Conservation (phyloP, 805 yeast genomes). For the Barnettozyma californica region DNA sequence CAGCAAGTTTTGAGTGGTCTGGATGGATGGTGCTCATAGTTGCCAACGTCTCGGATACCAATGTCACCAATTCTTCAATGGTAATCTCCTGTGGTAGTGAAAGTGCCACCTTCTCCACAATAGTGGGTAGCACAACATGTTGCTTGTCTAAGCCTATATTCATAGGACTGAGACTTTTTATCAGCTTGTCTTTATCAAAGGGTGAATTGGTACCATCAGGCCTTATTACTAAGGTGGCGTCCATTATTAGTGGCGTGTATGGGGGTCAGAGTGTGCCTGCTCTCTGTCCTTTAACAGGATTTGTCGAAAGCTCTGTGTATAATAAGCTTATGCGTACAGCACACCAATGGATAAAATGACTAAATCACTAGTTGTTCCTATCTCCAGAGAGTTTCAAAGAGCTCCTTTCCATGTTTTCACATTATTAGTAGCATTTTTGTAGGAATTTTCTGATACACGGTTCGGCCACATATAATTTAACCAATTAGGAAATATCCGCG, state of each 20-base stretch:
- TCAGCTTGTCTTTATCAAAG: background rate
- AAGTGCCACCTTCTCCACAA: slow-evolving; percentile 1
- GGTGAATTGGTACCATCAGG: background rate
- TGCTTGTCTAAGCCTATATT: background rate
- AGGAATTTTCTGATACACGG: background rate
- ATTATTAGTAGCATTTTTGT: background rate
- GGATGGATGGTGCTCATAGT: slow-evolving; percentile 97
- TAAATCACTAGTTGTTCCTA: too few species aligned
- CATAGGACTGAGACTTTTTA: background rate
- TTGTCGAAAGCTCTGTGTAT: background rate
- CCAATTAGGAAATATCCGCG: background rate
- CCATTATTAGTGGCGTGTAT: background rate
- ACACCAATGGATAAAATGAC: background rate
- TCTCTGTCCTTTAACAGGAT: too few species aligned
- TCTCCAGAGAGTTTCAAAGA: background rate
- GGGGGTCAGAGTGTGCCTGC: background rate
- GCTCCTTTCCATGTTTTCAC: background rate
- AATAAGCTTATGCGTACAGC: background rate
- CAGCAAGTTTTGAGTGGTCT: slow-evolving; percentile 90
- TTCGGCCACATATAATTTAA: background rate
- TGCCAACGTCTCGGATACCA: slow-evolving; percentile 96
- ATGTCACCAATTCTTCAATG: slow-evolving; percentile 71
- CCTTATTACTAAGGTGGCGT: background rate
- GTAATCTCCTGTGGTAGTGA: slow-evolving; percentile 86
- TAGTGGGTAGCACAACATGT: background rate